Evolutionary conservation across 495 filamentous ascomycete species (phyloP).

Genomic region (Aspergillus taichungensis): DNA sequence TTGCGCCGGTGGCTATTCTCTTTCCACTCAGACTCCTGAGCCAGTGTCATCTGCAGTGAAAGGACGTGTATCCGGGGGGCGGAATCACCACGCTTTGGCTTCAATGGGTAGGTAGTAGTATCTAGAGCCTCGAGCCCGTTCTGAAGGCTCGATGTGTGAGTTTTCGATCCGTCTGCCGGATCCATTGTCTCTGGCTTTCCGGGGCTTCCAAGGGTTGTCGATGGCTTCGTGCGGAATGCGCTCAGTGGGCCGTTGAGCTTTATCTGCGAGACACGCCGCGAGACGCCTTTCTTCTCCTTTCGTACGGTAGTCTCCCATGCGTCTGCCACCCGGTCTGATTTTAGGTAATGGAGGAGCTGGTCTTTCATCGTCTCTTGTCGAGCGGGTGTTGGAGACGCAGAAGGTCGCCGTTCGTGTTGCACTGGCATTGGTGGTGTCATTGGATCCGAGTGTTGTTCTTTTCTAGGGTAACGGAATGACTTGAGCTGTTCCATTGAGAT

Average conservation of each 20-base stretch:
- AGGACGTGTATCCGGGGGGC: constrained; percentile 29
- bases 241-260: constrained; percentile 27
- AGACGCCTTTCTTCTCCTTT: constrained; percentile 5
- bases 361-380: constrained; percentile 26
- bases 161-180: constrained; percentile 11
- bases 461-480: constrained; percentile 11
- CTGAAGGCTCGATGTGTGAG: constrained; percentile 27
- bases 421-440: constrained; percentile 1
- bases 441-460: constrained; percentile 11
- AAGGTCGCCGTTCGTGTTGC: constrained; percentile 5
- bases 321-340: constrained; percentile 32
- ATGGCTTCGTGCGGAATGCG: constrained; percentile 24
- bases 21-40: constrained; percentile 13
- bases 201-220: constrained; percentile 7
- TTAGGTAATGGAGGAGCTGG: constrained; percentile 32
- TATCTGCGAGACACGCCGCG: constrained; percentile 6
- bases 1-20: background rate
- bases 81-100: constrained; percentile 14
- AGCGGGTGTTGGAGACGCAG: constrained; percentile 3
- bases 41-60: constrained; percentile 21
- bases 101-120: constrained; percentile 23
- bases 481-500: constrained; percentile 24
- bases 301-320: constrained; percentile 26
- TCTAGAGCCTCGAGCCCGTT: constrained; percentile 23
- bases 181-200: constrained; percentile 3